Conservation (phyloP, 805 yeast genomes). For the Candida insectalens region DNA sequence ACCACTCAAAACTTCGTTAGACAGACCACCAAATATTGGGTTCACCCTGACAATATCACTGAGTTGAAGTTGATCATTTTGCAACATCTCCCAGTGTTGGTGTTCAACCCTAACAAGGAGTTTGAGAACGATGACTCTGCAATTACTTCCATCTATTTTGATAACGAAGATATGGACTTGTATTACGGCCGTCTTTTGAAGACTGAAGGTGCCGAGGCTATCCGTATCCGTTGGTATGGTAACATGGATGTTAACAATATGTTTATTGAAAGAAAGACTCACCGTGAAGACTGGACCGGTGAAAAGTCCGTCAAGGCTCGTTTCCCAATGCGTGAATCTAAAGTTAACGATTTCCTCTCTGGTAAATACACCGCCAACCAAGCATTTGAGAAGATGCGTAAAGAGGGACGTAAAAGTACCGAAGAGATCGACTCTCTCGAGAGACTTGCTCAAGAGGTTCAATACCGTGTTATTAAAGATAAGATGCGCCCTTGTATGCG, state of each 20-base stretch:
- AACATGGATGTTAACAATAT: constrained; percentile 90
- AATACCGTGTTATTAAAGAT: constrained; percentile 77
- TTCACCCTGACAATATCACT: constrained; percentile 95
- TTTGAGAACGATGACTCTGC: constrained; percentile 93
- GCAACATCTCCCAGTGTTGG: constrained; percentile 94
- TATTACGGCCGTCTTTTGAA: constrained; percentile 92
- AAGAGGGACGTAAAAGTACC: constrained; percentile 79
- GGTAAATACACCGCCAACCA: constrained; percentile 84
- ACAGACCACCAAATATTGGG: constrained; percentile 99
- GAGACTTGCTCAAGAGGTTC: constrained; percentile 87
- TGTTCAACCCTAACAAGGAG: constrained; percentile 93
- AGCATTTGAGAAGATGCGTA: constrained; percentile 86
- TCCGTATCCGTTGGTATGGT: constrained; percentile 98
- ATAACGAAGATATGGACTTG: constrained; percentile 78
- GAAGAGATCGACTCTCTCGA: constrained; percentile 89
- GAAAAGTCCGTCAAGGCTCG: constrained; percentile 98
- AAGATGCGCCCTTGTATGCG: constrained; percentile 90
- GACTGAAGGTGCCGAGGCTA: constrained; percentile 98
- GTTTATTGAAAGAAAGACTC: constrained; percentile 95
- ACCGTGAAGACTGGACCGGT: constrained; percentile 99
- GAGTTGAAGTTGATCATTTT: constrained; percentile 87
- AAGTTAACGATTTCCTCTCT: constrained; percentile 72
- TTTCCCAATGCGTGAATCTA: constrained; percentile 83
- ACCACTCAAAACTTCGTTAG: constrained; percentile 95
- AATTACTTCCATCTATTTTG: constrained; percentile 93